Base-by-base conservation (phyloP, 441 rosid species). In the Adansonia rubrostipa region DNA sequence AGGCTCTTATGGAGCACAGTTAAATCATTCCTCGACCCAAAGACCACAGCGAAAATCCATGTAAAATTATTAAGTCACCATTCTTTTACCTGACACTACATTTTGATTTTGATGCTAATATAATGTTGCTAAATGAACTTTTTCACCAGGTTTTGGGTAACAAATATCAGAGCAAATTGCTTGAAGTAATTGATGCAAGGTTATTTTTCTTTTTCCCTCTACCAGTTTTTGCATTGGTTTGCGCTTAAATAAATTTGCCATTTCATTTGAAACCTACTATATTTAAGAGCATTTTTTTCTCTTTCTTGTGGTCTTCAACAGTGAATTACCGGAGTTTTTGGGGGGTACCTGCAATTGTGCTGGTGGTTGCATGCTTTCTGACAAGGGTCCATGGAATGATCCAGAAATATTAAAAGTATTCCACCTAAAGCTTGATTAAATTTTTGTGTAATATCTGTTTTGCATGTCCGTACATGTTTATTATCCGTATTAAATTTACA, bases 331-430 rank as follows among this genome's bases (percentile, higher is more conserved):
- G 3, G 90, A 92, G 28, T 87, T 93, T 75, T 82, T 95, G 57
- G 98, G 99, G 3, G 99, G 99, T 66, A 68, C 88, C 47, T 95
- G 98, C 74, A 91, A 83, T 17, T 95, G 99, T 83, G 90, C 86
- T 0, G 93, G 99, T 1, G 99, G 99, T 8, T 92, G 98, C 65
- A 85, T 95, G 93, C 88, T 88, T 33, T 92, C 97, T 48, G 96
- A 93, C 65, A 95, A 92, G 86, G 97, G 98, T 10, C 99, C 99
- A 14, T 95, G 99, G 97, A 91, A 93, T 78, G 86, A 90, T 83
- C 87, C 87, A 0, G 94, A 93, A 15, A 86, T 91, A 58, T 57
- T 90, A 60, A 91, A 90, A 90, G 97, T 93, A 33, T n/a, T 69
- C 2, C 47, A 50, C 17, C 48, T 17, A 45, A 48, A 57, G 33